Conservation (phyloP, 139 green algal genomes). For the Monoraphidium neglectum region DNA sequence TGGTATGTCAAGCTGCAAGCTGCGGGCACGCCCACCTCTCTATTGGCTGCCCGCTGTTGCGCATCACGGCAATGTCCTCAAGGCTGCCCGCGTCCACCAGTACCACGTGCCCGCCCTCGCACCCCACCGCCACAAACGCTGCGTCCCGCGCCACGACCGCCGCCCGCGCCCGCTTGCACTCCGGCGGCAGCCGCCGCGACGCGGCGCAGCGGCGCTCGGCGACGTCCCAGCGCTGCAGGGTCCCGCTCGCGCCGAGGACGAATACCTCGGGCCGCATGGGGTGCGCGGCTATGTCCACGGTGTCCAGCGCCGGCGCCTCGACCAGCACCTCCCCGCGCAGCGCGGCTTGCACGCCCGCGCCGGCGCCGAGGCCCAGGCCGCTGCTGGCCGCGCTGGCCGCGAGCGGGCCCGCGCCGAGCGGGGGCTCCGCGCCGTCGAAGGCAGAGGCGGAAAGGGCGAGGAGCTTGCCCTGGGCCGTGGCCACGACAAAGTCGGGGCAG, state of each 20-base stretch:
- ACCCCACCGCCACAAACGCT: conserved; percentile 36
- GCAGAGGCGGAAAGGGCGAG: conserved; percentile 24
- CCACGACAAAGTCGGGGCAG: conserved; percentile 66
- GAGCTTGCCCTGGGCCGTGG: conserved; percentile 38
- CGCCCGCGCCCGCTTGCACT: neutral
- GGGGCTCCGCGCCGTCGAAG: conserved; percentile 19
- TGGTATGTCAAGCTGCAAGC: too few species aligned
- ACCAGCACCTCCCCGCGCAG: conserved; percentile 10
- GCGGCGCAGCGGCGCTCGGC: neutral
- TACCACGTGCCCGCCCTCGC: conserved; percentile 39
- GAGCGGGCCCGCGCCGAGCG: too few species aligned
- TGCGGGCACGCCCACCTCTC: conserved; percentile 9
- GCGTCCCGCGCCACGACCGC: conserved; percentile 36
- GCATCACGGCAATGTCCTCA: conserved; percentile 32
- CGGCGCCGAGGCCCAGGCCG: too few species aligned
- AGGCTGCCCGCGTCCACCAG: conserved; percentile 51
- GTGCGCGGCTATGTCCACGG: conserved; percentile 47
- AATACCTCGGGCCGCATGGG: conserved; percentile 39
- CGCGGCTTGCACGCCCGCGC: neutral
- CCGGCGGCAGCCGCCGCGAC: neutral
- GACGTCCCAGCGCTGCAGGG: conserved; percentile 56
- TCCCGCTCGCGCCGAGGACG: conserved; percentile 26
- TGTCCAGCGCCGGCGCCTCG: conserved; percentile 31
- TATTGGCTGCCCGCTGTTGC: conserved; percentile 14
- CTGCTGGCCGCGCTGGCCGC: too few species aligned